Percentiles rank a stretch among this genome's conserved stretches.
Conservation (phyloP, 225 moss, liverwort and hornwort genomes). For the Pseudisothecium myosuroides region DNA sequence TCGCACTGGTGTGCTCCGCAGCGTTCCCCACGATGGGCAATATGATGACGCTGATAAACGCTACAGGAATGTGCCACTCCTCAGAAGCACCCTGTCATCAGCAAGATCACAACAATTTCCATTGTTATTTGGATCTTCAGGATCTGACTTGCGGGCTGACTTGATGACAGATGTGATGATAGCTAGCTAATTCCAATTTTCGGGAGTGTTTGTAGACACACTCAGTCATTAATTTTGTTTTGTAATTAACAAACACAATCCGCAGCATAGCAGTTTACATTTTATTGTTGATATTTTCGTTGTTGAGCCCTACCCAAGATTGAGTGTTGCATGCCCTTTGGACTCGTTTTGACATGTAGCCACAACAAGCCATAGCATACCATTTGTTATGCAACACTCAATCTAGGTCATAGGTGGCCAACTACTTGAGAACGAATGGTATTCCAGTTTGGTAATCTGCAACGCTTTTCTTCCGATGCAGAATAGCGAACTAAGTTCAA, state of each 20-base stretch:
- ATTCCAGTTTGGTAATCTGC: background rate
- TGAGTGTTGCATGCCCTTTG: background rate
- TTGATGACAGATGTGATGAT: background rate
- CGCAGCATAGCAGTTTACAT: background rate
- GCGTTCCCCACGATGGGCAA: constrained; percentile 90
- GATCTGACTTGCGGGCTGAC: too few relatives aligned
- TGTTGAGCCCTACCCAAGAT: background rate
- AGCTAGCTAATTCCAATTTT: background rate
- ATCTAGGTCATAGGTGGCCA: background rate
- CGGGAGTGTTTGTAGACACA: background rate
- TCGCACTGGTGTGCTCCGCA: constrained; percentile 85
- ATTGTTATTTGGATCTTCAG: background rate
- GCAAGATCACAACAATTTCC: background rate
- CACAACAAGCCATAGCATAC: background rate
- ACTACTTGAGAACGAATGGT: background rate
- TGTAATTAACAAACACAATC: background rate
- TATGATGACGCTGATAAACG: constrained; percentile 79
- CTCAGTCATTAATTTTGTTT: background rate
- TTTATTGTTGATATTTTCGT: background rate
- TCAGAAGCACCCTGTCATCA: constrained; percentile 48
- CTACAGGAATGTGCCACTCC: constrained; percentile 69
- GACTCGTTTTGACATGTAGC: background rate
- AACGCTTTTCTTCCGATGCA: background rate
- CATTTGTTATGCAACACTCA: background rate
- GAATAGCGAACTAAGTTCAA: background rate